Evolutionary conservation across 2,329 filamentous ascomycete genomes (phyloP), one percentile per base, ranked within the genome.

Genomic region (Alternaria sp.): DNA sequence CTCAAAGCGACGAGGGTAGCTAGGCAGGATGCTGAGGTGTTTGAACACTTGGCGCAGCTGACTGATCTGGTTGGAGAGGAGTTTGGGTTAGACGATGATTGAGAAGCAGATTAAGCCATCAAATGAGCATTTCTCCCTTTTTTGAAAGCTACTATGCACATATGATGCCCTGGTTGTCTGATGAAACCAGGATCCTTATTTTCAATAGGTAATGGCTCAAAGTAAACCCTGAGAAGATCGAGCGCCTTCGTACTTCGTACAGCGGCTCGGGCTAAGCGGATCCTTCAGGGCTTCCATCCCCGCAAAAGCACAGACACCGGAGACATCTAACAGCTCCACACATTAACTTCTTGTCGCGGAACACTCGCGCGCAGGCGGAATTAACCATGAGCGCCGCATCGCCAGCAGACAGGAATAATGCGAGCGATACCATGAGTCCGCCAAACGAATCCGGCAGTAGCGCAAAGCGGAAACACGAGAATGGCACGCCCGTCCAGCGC

Each of bases 1-100:
- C 86, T 91, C 17, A 85, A 86, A 67, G 91, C 90, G 3, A 81
- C 89, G 4, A 82, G 84, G 66, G 86, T 86, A 54, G 88, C 89
- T 26, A 86, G 84, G 7, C 87, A 87, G 4, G 91, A 93, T 73
- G 85, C 84, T 43, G 85, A 87, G 72, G 84, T 92, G 6, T 76
- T 88, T 65, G 79, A 79, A 62, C 75, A 77, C 9, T 66, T 85
- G 65, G 62, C 57, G 21, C 71, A 70, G 62, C 70, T 85, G 69
- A 73, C 82, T 66, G 76, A 79, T 13, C 77, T 80, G 28, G 78
- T 85, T 57, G 80, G 80, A 1, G 72, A 70, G 10, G 78, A 77
- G 57, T 79, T 81, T 71, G 77, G 74, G 4, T 32, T 77, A 47
- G 63, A 73, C 17, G 71, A 72, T 60, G 71, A 73, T 9, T 72